Base-by-base conservation (phyloP, 768 basidiomycete genomes). In the Suillus bovinus region DNA sequence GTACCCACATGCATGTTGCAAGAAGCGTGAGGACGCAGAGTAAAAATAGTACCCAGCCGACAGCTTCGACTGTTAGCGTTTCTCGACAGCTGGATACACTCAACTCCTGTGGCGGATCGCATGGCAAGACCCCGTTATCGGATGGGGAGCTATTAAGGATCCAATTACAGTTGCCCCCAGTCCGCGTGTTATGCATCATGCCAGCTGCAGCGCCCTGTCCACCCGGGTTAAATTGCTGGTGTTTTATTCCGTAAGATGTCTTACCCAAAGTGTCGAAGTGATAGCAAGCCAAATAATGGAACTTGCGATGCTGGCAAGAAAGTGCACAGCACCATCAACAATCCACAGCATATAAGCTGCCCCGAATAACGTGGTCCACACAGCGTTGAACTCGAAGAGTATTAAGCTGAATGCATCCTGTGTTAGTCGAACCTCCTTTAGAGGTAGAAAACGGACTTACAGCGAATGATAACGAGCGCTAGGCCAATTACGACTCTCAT, bases 41-140 rank as follows among this genome's bases (percentile, higher is more conserved):
- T 8, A 80, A 82, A 64, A 91, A 86, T 66, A 90, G 89, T 56
- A 87, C 84, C 90, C 91, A 92, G 5, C 88, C 89, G 17, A 92
- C 70, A 1, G 86, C 86, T 72, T 89, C 88, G 8, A 91, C 86
- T 5, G 90, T 89, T 64, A 91, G 76, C 2, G 84, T 84, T 71
- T 91, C 86, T 66, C 88, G 81, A 74, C 91, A 93, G 66, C 85
- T 89, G 65, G 64, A 64, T 63, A 62, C 29, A 61, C 63, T 61
- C 57, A 67, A 67, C 61, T 66, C 67, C 59, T 66, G 63, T 47
- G 65, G 52, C 38, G 68, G 63, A 60, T 61, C 61, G 63, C 69
- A 72, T 4, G 73, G 68, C 64, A 68, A 67, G 59, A 62, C 69
- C 62, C 63, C 27, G 60, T 63, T 60, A 63, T 68, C 69, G 60